Base-by-base conservation (phyloP, 2,329 filamentous ascomycete genomes). In the Fusarium oligoseptatum region DNA sequence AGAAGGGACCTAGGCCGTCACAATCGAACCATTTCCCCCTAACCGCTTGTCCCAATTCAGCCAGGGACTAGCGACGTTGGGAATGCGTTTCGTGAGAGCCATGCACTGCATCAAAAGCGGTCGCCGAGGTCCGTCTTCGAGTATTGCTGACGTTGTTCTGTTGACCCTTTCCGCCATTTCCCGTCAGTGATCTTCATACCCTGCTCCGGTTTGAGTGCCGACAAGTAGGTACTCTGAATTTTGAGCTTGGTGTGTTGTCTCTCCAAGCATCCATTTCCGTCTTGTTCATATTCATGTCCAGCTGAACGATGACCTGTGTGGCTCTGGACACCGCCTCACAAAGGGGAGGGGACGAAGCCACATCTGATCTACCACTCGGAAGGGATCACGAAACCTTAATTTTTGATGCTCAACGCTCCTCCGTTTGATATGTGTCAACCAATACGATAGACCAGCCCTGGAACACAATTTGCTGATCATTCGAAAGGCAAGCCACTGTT, bases 11-110 rank as follows among this genome's bases (percentile, higher is more conserved):
- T 48, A 70, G 66, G 57, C 57, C 67, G 62, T 77, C 77, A 74
- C 68, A 76, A 78, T 78, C 77, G 73, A 72, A 76, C 77, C 77
- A 78, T 78, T 69, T 60, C 20, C 24, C 61, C 60, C 41, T 17
- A 57, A 62, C 71, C 64, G 63, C 75, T 74, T 78, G 61, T 15
- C 77, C 72, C 65, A 58, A 71, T 78, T 55, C 48, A 78, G 75
- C 39, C 50, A 50, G 77, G 73, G 74, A 43, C 29, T 50, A 32
- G 52, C 60, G 45, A 70, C 65, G 64, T 70, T 74, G 60, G 72
- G 68, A 75, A 74, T 74, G 72, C 61, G 68, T 65, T 72, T 75
- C 55, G 36, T 39, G 72, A 74, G 68, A 66, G 48, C 72, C 66
- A 72, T 74, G 66, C 52, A 68, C 62, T 76, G 67, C 67, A 73